Conservation (phyloP, 2,329 filamentous ascomycete genomes). For the Claviceps sp. region DNA sequence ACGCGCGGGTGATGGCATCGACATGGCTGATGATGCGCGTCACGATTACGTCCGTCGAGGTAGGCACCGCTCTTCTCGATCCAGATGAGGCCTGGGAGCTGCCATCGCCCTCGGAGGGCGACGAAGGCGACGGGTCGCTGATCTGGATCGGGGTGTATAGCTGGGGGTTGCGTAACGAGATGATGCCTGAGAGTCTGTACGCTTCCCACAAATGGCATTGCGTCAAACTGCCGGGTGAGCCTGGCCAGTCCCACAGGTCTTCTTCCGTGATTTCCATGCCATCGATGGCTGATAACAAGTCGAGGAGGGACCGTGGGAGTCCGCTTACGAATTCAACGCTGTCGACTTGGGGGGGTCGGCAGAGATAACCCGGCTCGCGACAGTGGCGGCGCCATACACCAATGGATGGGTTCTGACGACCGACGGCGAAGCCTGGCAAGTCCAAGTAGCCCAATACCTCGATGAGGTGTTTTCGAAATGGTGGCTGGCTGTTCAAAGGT, state of each 20-base stretch:
- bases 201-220: constrained; percentile 3
- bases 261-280: neutral
- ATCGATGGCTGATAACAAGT: neutral
- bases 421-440: constrained; percentile 1
- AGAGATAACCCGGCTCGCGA: constrained; percentile 2
- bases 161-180: constrained; percentile 1
- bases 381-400: constrained; percentile 1
- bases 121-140: neutral
- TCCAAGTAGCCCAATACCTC: constrained; percentile 1
- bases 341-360: constrained; percentile 1
- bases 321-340: constrained; percentile 2
- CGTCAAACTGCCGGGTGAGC: neutral
- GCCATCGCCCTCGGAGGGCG: neutral
- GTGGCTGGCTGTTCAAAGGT: neutral
- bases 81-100: neutral
- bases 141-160: neutral
- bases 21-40: constrained; percentile 2
- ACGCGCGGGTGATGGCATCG: constrained; percentile 1
- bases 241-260: constrained; percentile 3
- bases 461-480: neutral
- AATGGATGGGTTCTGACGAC: neutral
- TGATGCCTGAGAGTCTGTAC: neutral
- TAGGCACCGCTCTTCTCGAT: neutral
- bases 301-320: constrained; percentile 1
- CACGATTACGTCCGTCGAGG: neutral